Percentiles rank a stretch among this genome's conserved stretches.
phyloP scores from a whole-genome alignment of 805 yeast species.

The Ascoidea tarda region DNA sequence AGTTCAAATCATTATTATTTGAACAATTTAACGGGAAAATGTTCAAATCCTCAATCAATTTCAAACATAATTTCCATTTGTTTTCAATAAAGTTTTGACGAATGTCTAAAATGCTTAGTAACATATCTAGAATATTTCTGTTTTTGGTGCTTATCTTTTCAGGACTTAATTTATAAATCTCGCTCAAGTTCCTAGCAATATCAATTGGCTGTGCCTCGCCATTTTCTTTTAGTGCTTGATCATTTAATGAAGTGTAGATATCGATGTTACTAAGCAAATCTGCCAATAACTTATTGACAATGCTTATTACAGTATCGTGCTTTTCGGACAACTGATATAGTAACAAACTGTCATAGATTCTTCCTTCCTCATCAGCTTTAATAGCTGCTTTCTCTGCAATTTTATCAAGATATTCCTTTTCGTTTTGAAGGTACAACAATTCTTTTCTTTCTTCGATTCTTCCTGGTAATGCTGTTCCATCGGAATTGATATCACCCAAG shows the following conservation, averaged over 20 bases:
- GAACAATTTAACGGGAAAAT: slow-evolving; percentile 45
- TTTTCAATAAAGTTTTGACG: slow-evolving; percentile 41
- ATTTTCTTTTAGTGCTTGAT: slow-evolving; percentile 19
- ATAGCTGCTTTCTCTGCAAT: slow-evolving; percentile 79
- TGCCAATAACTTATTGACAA: slow-evolving; percentile 65
- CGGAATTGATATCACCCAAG: slow-evolving; percentile 69
- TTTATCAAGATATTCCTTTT: slow-evolving; percentile 45
- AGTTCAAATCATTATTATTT: slow-evolving; percentile 32
- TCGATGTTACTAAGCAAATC: slow-evolving; percentile 65
- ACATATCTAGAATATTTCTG: slow-evolving; percentile 48
- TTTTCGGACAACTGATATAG: slow-evolving; percentile 84
- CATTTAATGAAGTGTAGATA: slow-evolving; percentile 36
- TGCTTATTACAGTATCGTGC: slow-evolving; percentile 61
- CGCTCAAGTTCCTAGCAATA: slow-evolving; percentile 22
- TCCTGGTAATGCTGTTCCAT: slow-evolving; percentile 73
- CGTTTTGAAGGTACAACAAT: slow-evolving; percentile 42
- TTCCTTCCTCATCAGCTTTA: slow-evolving; percentile 84
- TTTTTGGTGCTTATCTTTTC: slow-evolving; percentile 37
- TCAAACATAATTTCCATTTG: slow-evolving; percentile 46
- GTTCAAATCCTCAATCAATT: slow-evolving; percentile 40
- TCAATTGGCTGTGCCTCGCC: slow-evolving; percentile 27
- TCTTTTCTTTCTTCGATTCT: slow-evolving; percentile 65
- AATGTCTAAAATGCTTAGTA: slow-evolving; percentile 56
- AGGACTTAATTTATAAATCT: slow-evolving; percentile 40
- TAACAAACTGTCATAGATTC: slow-evolving; percentile 70